These are phyloP conservation scores for Zalaria sp. DNA, from an alignment of 2,329 filamentous ascomycete genomes.

Conservation along the genomic window DNA sequence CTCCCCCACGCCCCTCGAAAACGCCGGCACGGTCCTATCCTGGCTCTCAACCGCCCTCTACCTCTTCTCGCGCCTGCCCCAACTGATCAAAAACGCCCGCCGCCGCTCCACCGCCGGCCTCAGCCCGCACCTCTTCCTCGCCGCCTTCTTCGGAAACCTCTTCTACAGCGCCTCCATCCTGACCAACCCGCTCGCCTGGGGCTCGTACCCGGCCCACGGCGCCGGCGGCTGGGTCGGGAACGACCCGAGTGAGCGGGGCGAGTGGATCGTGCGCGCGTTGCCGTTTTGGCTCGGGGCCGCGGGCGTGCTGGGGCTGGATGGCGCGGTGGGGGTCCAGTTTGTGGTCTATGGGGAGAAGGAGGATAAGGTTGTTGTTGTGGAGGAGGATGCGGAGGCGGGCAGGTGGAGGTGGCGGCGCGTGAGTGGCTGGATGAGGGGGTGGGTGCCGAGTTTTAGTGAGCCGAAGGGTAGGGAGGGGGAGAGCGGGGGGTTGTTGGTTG, in stretches of 20 bases:
- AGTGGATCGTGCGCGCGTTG: constrained; percentile 43
- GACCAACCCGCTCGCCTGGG: constrained; percentile 51
- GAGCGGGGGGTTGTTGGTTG: constrained; percentile 9
- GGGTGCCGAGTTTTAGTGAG: constrained; percentile 40
- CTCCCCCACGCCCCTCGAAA: constrained; percentile 20
- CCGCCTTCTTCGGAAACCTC: constrained; percentile 53
- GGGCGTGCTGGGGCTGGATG: constrained; percentile 49
- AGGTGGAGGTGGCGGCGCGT: constrained; percentile 39
- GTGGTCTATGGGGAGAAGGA: constrained; percentile 40
- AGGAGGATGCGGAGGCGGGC: constrained; percentile 26
- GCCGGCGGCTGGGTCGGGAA: constrained; percentile 41
- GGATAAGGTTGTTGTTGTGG: constrained; percentile 32
- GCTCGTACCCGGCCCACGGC: constrained; percentile 36
- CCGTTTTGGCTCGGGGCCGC: constrained; percentile 55
- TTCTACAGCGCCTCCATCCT: constrained; percentile 51
- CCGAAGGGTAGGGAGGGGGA: constrained; percentile 8
- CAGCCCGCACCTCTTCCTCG: constrained; percentile 48
- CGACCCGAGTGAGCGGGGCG: constrained; percentile 37
- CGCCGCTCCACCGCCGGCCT: constrained; percentile 52
- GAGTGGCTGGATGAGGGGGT: constrained; percentile 52
- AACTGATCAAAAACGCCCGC: constrained; percentile 50
- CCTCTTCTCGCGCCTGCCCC: constrained; percentile 46
- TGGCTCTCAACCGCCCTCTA: constrained; percentile 44
- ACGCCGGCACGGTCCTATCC: constrained; percentile 37
- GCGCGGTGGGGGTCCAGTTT: constrained; percentile 49